Evolutionary conservation across 805 yeast genomes (phyloP), one percentile per base, ranked within the genome.

Genomic region (Saccharomycodes ludwigii): DNA sequence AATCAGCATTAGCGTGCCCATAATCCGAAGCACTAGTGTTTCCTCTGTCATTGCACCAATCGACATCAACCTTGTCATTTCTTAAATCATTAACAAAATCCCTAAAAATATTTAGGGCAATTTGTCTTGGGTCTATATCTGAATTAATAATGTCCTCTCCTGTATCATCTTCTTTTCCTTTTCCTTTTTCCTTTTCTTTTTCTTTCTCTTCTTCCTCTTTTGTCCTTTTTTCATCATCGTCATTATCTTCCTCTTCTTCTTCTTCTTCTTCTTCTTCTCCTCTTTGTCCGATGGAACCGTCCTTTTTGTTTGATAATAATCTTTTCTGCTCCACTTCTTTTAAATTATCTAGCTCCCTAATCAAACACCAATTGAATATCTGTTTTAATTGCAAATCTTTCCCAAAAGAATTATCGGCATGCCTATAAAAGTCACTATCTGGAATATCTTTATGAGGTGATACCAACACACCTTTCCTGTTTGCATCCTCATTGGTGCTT

Each of bases 361-460:
- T 46, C 6, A 50, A 34, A 33, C 58, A 52, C 58, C 58, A 53
- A 24, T 40, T 46, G 35, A 49, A 50, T 14, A 53, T 41, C 31
- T 52, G 55, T 34, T 46, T 44, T 29, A 53, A 38, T 34, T 48
- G 54, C 28, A 48, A 34, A 24, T 44, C 40, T 27, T 45, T 41
- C 7, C 48, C 53, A 31, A 46, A 45, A 6, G 50, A 45, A 29
- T 51, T 40, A 3, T 50, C 54, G 18, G 52, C 37, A 36, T 52
- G 54, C 32, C 52, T 46, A 32, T 51, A 52, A 31, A 50, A 53
- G 29, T 51, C 52, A 18, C 41, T 42, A 22, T 44, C 51, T 3
- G 54, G 55, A 2, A 52, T 45, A 32, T 52, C 56, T 17, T 39
- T 42, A 37, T 51, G 56, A 8, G 58, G 58, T 3, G 56, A 47